phyloP scores from a whole-genome alignment of 1,284 basidiomycete species.

The Taiwanofungus camphoratus region DNA sequence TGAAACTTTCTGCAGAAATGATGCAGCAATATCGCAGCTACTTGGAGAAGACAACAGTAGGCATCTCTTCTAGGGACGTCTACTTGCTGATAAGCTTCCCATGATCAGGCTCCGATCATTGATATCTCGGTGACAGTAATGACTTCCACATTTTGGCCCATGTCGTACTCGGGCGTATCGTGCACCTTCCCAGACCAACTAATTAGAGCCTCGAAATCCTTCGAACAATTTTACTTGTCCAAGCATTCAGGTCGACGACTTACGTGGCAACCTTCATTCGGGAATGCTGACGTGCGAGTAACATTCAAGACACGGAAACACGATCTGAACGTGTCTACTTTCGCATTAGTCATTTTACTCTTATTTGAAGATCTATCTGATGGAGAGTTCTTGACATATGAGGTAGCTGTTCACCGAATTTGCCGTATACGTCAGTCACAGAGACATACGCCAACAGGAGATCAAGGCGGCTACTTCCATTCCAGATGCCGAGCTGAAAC shows the following conservation, averaged over 20 bases:
- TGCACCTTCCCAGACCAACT: slow-evolving; percentile 70
- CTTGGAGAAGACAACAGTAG: slow-evolving; percentile 49
- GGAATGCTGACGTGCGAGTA: slow-evolving; percentile 86
- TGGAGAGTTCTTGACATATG: slow-evolving; percentile 68
- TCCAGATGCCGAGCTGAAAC: slow-evolving; percentile 74
- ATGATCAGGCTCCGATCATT: slow-evolving; percentile 55
- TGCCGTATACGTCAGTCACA: background rate
- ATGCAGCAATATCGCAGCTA: slow-evolving; percentile 71
- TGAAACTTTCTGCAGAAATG: slow-evolving; percentile 85
- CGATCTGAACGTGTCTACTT: slow-evolving; percentile 92
- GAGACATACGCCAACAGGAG: slow-evolving; percentile 38
- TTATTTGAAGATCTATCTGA: slow-evolving; percentile 77
- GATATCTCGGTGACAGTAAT: slow-evolving; percentile 86
- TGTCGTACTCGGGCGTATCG: slow-evolving; percentile 52
- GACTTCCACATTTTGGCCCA: slow-evolving; percentile 93
- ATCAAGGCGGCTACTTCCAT: slow-evolving; percentile 72
- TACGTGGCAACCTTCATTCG: slow-evolving; percentile 92
- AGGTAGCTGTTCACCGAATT: slow-evolving; percentile 37
- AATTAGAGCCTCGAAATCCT: slow-evolving; percentile 63
- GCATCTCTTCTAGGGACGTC: no score
- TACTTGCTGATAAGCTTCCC: slow-evolving; percentile 7
- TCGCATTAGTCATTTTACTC: slow-evolving; percentile 83
- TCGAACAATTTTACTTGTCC: slow-evolving; percentile 87
- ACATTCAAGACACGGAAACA: slow-evolving; percentile 78
- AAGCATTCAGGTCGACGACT: slow-evolving; percentile 87